These are phyloP conservation scores for Pleurotus pulmonarius DNA, from an alignment of 768 basidiomycete genomes.

Conservation along the genomic window DNA sequence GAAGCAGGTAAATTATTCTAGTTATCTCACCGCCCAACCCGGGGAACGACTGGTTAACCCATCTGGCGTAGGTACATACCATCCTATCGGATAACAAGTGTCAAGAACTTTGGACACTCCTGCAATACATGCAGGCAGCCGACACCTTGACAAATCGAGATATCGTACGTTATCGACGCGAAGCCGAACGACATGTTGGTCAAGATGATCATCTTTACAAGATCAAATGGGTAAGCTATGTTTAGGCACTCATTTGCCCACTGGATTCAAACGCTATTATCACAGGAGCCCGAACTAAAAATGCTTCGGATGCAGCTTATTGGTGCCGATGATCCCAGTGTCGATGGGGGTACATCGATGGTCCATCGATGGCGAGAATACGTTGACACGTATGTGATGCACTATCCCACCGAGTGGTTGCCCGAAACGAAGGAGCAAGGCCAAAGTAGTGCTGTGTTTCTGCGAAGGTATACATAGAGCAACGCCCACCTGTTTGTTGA, in stretches of 20 bases:
- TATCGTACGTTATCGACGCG: conserved; percentile 72
- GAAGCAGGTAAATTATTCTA: conserved; percentile 68
- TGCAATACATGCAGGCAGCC: conserved; percentile 59
- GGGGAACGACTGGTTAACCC: conserved; percentile 1
- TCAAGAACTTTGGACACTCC: conserved; percentile 77
- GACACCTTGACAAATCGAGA: conserved; percentile 58
- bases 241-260: conserved; percentile 12
- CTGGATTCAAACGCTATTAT: conserved; percentile 10
- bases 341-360: conserved; percentile 46
- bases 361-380: conserved; percentile 70
- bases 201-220: conserved; percentile 76
- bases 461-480: conserved; percentile 45
- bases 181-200: conserved; percentile 72
- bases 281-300: conserved; percentile 52
- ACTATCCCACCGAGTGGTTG: conserved; percentile 69
- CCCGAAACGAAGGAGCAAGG: conserved; percentile 34
- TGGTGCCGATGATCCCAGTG: conserved; percentile 61
- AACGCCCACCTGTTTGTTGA: conserved; percentile 3
- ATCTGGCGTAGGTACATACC: conserved; percentile 67
- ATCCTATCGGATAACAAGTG: conserved; percentile 81
- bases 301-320: conserved; percentile 60
- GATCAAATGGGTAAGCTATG: conserved; percentile 69
- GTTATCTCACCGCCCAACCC: conserved; percentile 3
- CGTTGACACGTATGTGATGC: conserved; percentile 67
- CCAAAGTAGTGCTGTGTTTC: conserved; percentile 38